Percentiles rank a stretch among this genome's conserved stretches.
Evolutionary conservation across 2,329 filamentous ascomycete species (phyloP).

Genomic region (Colletotrichum theobromicola): DNA sequence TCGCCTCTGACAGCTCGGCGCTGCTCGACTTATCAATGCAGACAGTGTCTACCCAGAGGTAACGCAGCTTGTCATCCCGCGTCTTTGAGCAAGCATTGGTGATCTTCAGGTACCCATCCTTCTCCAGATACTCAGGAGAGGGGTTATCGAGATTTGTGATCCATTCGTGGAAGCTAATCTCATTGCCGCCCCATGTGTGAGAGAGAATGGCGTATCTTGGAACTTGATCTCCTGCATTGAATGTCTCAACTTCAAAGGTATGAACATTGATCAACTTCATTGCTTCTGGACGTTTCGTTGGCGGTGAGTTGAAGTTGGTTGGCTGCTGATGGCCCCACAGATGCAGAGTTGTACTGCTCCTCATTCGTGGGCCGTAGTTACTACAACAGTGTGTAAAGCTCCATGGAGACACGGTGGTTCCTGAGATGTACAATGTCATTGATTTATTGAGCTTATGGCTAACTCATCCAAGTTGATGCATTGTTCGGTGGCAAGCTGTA

Average conservation of each 20-base stretch:
- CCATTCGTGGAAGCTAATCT: slow-evolving; percentile 32
- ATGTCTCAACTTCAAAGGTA: slow-evolving; percentile 25
- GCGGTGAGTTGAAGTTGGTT: neutral
- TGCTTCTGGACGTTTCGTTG: neutral
- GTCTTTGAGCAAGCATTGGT: slow-evolving; percentile 1
- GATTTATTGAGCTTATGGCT: neutral
- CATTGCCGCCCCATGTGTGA: slow-evolving; percentile 36
- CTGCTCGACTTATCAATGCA: slow-evolving; percentile 37
- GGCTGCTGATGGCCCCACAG: neutral
- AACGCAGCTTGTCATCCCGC: neutral
- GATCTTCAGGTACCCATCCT: slow-evolving; percentile 5
- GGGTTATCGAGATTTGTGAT: neutral
- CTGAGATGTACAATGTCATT: neutral
- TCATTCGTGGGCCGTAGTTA: neutral
- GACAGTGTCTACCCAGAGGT: slow-evolving; percentile 36
- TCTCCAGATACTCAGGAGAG: neutral
- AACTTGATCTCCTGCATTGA: slow-evolving; percentile 18
- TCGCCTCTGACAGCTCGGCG: slow-evolving; percentile 28
- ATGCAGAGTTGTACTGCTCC: neutral
- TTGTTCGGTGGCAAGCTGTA: neutral
- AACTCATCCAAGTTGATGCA: neutral
- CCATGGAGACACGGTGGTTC: neutral
- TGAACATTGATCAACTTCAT: slow-evolving; percentile 34
- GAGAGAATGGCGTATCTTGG: slow-evolving; percentile 38
- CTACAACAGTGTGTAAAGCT: neutral